Percentiles rank a stretch among this genome's conserved stretches.
Evolutionary conservation across 2,329 filamentous ascomycete species (phyloP).

Genomic region (Lasiodiplodia theobromae): DNA sequence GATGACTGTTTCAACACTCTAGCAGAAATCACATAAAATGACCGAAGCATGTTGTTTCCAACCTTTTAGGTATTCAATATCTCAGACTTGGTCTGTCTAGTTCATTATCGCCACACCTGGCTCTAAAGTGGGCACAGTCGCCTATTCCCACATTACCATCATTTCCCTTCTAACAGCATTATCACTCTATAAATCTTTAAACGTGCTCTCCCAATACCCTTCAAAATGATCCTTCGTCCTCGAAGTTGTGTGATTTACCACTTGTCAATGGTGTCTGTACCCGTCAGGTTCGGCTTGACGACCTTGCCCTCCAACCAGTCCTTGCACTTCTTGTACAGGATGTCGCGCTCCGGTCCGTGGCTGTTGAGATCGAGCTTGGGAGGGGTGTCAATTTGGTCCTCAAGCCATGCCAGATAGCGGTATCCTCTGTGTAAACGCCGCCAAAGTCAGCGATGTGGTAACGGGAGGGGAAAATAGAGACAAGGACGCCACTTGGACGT

Average conservation of each 20-base stretch:
- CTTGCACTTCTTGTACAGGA: constrained; percentile 32
- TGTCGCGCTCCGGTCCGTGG: constrained; percentile 32
- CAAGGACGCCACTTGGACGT: neutral
- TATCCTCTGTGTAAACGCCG: constrained; percentile 29
- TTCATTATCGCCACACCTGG: neutral
- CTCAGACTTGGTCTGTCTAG: neutral
- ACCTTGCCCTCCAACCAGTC: constrained; percentile 31
- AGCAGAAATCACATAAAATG: neutral
- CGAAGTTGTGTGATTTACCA: constrained; percentile 6
- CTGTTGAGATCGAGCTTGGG: constrained; percentile 32
- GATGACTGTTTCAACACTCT: neutral
- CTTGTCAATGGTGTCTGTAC: constrained; percentile 29
- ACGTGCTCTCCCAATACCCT: neutral
- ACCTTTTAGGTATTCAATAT: neutral
- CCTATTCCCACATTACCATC: neutral
- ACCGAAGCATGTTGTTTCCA: neutral
- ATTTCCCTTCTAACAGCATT: neutral
- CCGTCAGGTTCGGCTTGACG: constrained; percentile 32
- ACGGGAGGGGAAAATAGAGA: neutral
- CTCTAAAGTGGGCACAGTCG: neutral
- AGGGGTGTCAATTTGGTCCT: constrained; percentile 28
- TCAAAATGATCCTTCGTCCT: rapidly evolving
- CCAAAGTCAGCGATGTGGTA: neutral
- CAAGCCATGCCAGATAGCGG: constrained; percentile 32
- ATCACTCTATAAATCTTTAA: neutral